Evolutionary conservation across 345 rosid species (phyloP).

Genomic region (Lepidium aucheri): DNA sequence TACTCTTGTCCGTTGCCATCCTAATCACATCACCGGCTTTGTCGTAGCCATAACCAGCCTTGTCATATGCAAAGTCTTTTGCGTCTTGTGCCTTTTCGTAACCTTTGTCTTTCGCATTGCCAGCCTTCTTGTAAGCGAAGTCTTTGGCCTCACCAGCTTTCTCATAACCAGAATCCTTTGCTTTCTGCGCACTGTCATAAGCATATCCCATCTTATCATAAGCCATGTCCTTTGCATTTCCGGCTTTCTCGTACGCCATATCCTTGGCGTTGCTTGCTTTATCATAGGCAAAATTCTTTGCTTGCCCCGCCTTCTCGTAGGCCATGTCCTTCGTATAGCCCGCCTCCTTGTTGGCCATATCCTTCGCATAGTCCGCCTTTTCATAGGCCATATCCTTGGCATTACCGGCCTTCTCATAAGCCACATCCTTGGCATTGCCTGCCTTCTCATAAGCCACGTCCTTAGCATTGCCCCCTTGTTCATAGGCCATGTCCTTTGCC

Average conservation of each 20-base stretch:
- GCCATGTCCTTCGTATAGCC: neutral
- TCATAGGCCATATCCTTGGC: conserved; percentile 6
- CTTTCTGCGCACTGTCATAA: neutral
- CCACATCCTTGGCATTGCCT: conserved; percentile 14
- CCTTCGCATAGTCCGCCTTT: neutral
- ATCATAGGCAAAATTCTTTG: conserved; percentile 19
- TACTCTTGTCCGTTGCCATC: conserved; percentile 9
- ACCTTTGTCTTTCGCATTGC: neutral
- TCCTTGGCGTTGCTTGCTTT: conserved; percentile 26
- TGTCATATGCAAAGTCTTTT: neutral
- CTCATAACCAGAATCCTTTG: neutral
- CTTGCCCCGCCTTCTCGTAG: conserved; percentile 15
- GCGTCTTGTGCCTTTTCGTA: neutral
- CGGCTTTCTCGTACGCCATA: conserved; percentile 12
- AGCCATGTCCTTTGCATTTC: conserved; percentile 9
- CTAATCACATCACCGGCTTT: conserved; percentile 5
- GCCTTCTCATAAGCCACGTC: conserved; percentile 21
- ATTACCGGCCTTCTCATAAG: conserved; percentile 6
- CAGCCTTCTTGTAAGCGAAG: neutral
- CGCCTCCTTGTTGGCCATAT: neutral
- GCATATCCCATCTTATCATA: conserved; percentile 1
- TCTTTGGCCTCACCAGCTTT: conserved; percentile 11
- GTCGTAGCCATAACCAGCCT: neutral
- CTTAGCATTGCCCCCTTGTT: conserved; percentile 12
- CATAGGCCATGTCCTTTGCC: neutral